These are phyloP conservation scores for Isabelozyma pseudorhagii DNA, from an alignment of 805 yeast genomes.

Conservation along the genomic window DNA sequence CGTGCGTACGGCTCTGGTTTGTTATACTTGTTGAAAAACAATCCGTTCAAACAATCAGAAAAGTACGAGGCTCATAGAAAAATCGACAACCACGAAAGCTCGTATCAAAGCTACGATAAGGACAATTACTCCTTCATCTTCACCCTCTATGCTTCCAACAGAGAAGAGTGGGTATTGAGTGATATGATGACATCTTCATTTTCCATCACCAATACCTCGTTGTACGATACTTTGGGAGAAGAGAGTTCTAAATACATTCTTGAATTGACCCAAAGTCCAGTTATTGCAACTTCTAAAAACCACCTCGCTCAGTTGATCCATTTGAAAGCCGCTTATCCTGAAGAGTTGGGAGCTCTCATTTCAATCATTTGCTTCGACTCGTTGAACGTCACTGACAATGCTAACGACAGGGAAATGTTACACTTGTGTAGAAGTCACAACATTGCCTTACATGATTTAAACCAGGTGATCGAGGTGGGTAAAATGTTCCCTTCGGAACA, in stretches of 20 bases:
- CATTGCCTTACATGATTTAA: slow-evolving; percentile 29
- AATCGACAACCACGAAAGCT: slow-evolving; percentile 22
- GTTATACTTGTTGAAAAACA: slow-evolving; percentile 28
- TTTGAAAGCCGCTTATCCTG: slow-evolving; percentile 33
- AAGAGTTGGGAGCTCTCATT: slow-evolving; percentile 39
- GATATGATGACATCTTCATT: slow-evolving; percentile 32
- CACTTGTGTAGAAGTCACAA: slow-evolving; percentile 20
- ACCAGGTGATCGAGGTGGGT: slow-evolving; percentile 32
- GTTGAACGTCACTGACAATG: slow-evolving; percentile 11
- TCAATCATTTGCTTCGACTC: slow-evolving; percentile 56
- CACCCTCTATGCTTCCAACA: slow-evolving; percentile 30
- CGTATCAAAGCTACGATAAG: slow-evolving; percentile 26
- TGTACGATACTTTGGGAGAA: slow-evolving; percentile 40
- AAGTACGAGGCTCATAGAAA: slow-evolving; percentile 23
- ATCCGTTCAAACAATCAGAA: slow-evolving; percentile 15
- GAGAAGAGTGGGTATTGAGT: slow-evolving; percentile 35
- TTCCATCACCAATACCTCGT: slow-evolving; percentile 35
- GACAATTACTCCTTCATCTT: slow-evolving; percentile 28
- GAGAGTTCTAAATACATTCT: slow-evolving; percentile 32
- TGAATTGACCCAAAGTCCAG: slow-evolving; percentile 33
- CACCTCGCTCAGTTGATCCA: slow-evolving; percentile 48
- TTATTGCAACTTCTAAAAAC: slow-evolving; percentile 51
- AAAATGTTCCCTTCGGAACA: slow-evolving; percentile 27
- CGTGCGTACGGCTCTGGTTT: slow-evolving; percentile 53
- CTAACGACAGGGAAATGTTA: slow-evolving; percentile 14